Conservation (phyloP, 2,329 filamentous ascomycete species). For the Raffaelea deltoideospora region DNA sequence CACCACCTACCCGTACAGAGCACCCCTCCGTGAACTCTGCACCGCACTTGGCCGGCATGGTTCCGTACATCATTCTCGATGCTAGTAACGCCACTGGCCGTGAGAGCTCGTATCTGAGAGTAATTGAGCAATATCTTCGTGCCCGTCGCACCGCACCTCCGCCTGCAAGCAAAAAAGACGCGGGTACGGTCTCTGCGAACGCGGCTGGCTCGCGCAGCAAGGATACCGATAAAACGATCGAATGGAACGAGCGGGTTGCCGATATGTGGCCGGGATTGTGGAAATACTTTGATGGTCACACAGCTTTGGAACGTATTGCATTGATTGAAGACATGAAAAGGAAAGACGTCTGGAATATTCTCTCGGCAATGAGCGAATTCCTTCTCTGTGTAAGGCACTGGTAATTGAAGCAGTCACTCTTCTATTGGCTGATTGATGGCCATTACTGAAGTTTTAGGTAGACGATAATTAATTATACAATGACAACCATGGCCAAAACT, state of each 20-base stretch:
- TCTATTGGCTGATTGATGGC: too few species aligned
- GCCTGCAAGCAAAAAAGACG: conserved; percentile 6
- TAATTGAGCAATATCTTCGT: conserved; percentile 36
- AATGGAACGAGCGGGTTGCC: conserved; percentile 38
- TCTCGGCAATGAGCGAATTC: conserved; percentile 52
- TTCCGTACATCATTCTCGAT: conserved; percentile 57
- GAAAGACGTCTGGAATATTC: conserved; percentile 58
- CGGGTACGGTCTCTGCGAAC: background rate
- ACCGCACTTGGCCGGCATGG: conserved; percentile 38
- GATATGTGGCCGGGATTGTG: conserved; percentile 59
- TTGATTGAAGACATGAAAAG: conserved; percentile 76
- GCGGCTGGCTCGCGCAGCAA: background rate
- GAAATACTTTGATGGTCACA: conserved; percentile 77
- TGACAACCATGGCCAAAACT: too few species aligned
- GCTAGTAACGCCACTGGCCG: conserved; percentile 65
- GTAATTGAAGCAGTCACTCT: conserved; percentile 25
- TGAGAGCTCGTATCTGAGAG: conserved; percentile 58
- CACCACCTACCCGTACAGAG: conserved; percentile 29
- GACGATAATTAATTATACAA: too few species aligned
- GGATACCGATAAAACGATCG: conserved; percentile 5
- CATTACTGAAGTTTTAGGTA: too few species aligned
- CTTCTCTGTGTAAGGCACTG: conserved; percentile 55
- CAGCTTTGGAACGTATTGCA: conserved; percentile 73
- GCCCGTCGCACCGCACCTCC: conserved; percentile 8
- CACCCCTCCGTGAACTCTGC: conserved; percentile 43